Evolutionary conservation across 805 yeast genomes (phyloP), one percentile per base, ranked within the genome.

Genomic region (Candida methanosorbosa): DNA sequence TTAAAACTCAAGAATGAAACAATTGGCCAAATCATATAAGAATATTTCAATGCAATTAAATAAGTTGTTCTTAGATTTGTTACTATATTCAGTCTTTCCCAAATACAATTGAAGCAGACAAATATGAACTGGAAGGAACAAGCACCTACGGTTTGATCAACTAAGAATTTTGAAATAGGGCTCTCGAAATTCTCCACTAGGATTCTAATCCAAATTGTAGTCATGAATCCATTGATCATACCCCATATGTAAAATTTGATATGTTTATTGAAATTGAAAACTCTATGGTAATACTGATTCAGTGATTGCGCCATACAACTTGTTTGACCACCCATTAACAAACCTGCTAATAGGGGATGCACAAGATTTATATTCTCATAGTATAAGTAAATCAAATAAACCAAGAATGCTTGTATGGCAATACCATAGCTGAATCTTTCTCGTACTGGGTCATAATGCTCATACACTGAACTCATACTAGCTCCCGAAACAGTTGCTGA

Each of bases 201-300:
- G 18, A 66, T 40, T 30, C 70, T 70, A 25, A 78, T 66, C 83
- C 83, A 78, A 13, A 70, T 46, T 1, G 49, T 51, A 4, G 78
- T 70, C 33, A 75, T 51, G 14, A 64, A 46, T 2, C 83, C 84
- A 49, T 76, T 76, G 30, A 77, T 56, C 11, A 63, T 52, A 14
- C 85, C 85, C 82, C 82, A 78, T 2, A 68, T 48, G 37, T 64
- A 47, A 42, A 78, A 78, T 45, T 77, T 77, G 36, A 59, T 41
- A 33, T 53, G 60, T 33, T 50, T 54, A 23, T 39, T 47, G 4
- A 49, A 23, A 30, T 42, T 46, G 30, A 43, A 42, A 1, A 35
- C 32, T 14, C 45, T 38, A 30, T 45, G 52, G 36, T 52, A 47
- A 34, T 42, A 46, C 36, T 55, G 57, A 30, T 41, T 50, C 19